Percentiles rank a stretch among this genome's conserved stretches.
phyloP scores from a whole-genome alignment of 2,329 filamentous ascomycete genomes.

The Penicillium corylophilum region DNA sequence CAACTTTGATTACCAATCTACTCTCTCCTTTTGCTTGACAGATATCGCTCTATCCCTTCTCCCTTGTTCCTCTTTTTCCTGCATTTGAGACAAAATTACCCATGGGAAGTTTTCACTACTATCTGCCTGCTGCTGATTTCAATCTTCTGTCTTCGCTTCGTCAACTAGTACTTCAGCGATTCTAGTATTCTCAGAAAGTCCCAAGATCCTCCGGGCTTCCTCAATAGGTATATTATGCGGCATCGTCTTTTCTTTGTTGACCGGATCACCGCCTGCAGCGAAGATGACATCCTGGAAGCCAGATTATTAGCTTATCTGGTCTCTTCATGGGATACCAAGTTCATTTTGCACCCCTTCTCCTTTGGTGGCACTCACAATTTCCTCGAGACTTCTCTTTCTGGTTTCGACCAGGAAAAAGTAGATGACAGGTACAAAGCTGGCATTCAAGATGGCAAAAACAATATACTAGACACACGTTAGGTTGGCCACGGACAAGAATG shows the following conservation, averaged over 20 bases:
- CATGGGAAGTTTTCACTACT: too few species aligned
- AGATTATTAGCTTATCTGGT: neutral
- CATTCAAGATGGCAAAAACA: constrained; percentile 5
- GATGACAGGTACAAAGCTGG: constrained; percentile 10
- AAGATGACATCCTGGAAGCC: neutral
- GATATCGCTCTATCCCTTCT: neutral
- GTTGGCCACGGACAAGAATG: neutral
- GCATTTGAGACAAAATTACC: too few species aligned
- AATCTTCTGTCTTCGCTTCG: neutral
- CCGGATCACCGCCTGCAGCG: neutral
- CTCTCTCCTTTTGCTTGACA: neutral
- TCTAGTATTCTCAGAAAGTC: neutral
- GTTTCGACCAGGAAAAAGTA: constrained; percentile 5
- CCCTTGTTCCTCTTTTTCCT: too few species aligned
- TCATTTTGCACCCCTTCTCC: neutral
- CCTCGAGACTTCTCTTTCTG: constrained; percentile 1
- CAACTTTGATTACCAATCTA: neutral
- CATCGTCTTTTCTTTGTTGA: neutral
- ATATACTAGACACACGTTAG: constrained; percentile 1
- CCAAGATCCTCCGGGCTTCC: neutral
- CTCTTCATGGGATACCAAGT: neutral
- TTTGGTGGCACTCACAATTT: neutral
- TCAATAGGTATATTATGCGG: neutral
- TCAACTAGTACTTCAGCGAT: neutral
- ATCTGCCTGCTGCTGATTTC: too few species aligned